Evolutionary conservation across 2,329 filamentous ascomycete genomes (phyloP).

Genomic region (Didymellaceae sp.): DNA sequence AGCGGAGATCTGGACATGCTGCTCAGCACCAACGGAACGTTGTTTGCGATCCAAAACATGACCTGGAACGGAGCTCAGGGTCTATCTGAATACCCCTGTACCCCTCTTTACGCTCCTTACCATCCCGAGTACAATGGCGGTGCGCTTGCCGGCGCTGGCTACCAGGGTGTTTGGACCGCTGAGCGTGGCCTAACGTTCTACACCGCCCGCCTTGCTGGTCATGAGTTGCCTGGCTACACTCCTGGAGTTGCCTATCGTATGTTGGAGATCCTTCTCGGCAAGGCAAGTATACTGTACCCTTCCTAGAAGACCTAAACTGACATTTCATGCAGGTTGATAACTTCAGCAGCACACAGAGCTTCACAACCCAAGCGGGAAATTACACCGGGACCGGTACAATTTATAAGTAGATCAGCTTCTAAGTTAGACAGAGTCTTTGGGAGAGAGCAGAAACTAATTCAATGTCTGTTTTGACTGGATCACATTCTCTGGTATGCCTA

Average conservation of each 20-base stretch:
- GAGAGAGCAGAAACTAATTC: too few relatives aligned
- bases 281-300: slow-evolving; percentile 25
- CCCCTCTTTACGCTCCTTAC: slow-evolving; percentile 53
- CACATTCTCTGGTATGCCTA: too few relatives aligned
- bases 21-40: slow-evolving; percentile 59
- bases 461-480: too few relatives aligned
- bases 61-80: slow-evolving; percentile 60
- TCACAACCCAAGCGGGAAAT: slow-evolving; percentile 46
- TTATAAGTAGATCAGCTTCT: too few relatives aligned
- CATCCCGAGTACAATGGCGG: slow-evolving; percentile 52
- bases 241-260: slow-evolving; percentile 52
- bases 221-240: slow-evolving; percentile 53
- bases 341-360: slow-evolving; percentile 44
- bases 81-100: slow-evolving; percentile 52
- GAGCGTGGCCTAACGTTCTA: slow-evolving; percentile 58
- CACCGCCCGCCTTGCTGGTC: slow-evolving; percentile 50
- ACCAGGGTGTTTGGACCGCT: slow-evolving; percentile 50
- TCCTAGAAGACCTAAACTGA: neutral
- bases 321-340: slow-evolving; percentile 15
- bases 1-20: slow-evolving; percentile 58
- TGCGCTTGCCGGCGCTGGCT: slow-evolving; percentile 49
- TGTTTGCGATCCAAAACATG: slow-evolving; percentile 61
- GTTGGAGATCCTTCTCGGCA: slow-evolving; percentile 52
- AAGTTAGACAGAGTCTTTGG: too few relatives aligned
- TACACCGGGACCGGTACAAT: slow-evolving; percentile 38